Conservation (phyloP, 106 monocot genomes). For the Dendrobium nobile region DNA sequence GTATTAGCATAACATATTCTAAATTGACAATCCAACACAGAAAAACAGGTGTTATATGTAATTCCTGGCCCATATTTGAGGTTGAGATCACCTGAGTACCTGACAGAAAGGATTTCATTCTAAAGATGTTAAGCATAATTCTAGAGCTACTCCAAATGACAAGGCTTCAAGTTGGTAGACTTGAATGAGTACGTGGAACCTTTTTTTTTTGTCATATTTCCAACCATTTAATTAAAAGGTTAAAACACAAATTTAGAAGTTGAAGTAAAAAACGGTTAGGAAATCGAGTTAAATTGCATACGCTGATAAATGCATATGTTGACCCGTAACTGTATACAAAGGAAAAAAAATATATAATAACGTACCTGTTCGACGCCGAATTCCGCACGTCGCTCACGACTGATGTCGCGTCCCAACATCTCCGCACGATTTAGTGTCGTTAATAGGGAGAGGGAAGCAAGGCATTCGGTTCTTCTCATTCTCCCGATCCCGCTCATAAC, state of each 20-base stretch:
- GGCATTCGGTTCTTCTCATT: too few species aligned
- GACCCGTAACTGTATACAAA: too few species aligned
- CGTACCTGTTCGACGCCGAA: too few species aligned
- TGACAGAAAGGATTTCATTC: not conserved
- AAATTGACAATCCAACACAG: not conserved
- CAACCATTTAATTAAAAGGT: not conserved
- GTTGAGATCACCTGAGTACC: not conserved
- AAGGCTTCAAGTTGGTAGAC: not conserved
- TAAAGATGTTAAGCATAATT: not conserved
- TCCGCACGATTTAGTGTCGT: too few species aligned
- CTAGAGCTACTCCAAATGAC: not conserved
- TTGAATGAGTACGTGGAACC: not conserved
- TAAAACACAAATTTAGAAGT: not conserved
- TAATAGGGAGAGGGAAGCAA: too few species aligned
- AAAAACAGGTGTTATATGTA: not conserved
- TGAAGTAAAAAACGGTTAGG: not conserved
- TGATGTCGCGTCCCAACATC: too few species aligned
- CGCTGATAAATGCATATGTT: not conserved
- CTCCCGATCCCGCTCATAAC: too few species aligned
- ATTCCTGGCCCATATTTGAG: not conserved
- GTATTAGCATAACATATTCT: not conserved
- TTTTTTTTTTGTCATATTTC: not conserved
- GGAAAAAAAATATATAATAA: too few species aligned
- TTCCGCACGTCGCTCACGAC: too few species aligned
- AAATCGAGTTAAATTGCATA: not conserved